A percentile compares a stretch with the other conserved stretches of the same genome.
These are phyloP conservation scores for Aspergillus neoniger DNA, from an alignment of 2,329 filamentous ascomycete species.

Conservation along the genomic window DNA sequence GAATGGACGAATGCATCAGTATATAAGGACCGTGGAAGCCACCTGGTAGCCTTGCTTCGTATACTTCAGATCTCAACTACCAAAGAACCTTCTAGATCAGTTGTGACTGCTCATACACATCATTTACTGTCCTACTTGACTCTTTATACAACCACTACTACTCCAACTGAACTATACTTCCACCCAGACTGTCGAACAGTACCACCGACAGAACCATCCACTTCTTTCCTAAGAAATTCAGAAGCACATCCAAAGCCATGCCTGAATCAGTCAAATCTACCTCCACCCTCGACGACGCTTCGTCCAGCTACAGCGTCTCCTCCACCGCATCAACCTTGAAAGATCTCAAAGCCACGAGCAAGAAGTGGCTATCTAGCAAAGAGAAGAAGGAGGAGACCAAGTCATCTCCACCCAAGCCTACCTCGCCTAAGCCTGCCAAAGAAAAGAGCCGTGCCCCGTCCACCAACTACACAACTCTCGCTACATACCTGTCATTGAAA, in stretches of 20 bases:
- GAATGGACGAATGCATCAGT: background rate
- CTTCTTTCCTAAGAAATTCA: background rate
- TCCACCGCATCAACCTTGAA: background rate
- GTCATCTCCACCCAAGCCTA: background rate
- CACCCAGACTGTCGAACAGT: background rate
- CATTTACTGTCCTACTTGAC: background rate
- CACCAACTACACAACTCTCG: background rate
- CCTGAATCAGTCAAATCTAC: background rate
- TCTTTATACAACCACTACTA: background rate
- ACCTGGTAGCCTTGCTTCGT: background rate
- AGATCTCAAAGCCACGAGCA: background rate
- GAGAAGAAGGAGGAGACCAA: background rate
- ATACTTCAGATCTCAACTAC: background rate
- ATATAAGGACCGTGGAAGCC: background rate
- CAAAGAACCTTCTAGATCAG: too few species aligned
- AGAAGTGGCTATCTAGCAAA: background rate
- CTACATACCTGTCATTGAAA: background rate
- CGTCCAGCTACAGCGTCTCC: background rate
- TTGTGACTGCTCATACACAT: too few species aligned
- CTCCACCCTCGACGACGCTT: background rate
- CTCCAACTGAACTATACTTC: background rate
- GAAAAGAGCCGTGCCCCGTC: background rate
- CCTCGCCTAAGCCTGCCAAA: background rate
- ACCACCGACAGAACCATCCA: background rate
- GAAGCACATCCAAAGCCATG: background rate